Conservation (phyloP, 1,284 basidiomycete genomes). For the Filobasidium uniguttulatum region DNA sequence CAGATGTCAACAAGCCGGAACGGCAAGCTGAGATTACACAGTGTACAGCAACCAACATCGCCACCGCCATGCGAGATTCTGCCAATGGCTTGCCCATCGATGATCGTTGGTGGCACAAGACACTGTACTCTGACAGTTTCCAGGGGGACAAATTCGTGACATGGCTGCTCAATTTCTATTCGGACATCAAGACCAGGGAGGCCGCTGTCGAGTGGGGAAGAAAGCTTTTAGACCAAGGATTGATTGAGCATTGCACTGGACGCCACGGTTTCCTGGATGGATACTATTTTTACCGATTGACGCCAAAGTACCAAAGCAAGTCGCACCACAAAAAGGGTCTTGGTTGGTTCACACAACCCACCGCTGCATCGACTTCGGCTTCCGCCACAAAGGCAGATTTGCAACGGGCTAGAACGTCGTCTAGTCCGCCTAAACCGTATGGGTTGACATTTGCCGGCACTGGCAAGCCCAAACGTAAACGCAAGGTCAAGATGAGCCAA, state of each 20-base stretch:
- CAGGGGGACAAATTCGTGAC: slow-evolving; percentile 72
- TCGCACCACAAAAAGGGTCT: slow-evolving; percentile 46
- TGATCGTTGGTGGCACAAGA: slow-evolving; percentile 58
- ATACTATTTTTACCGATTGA: slow-evolving; percentile 72
- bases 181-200: slow-evolving; percentile 62
- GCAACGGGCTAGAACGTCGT: neutral
- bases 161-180: slow-evolving; percentile 74
- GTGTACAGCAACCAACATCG: slow-evolving; percentile 48
- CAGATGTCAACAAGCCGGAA: slow-evolving; percentile 57
- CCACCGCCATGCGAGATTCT: slow-evolving; percentile 64
- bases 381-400: neutral
- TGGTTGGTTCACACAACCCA: slow-evolving; percentile 14
- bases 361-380: slow-evolving; percentile 3
- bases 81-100: slow-evolving; percentile 57
- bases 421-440: neutral
- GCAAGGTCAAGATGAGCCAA: slow-evolving; percentile 61
- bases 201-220: slow-evolving; percentile 67
- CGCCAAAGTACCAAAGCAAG: slow-evolving; percentile 56
- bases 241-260: slow-evolving; percentile 65
- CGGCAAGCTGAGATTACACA: slow-evolving; percentile 53
- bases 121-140: slow-evolving; percentile 60
- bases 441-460: neutral
- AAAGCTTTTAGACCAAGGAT: slow-evolving; percentile 57
- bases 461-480: slow-evolving; percentile 40
- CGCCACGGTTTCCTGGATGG: slow-evolving; percentile 71